Evolutionary conservation across 2,329 filamentous ascomycete species (phyloP), one percentile per base, ranked within the genome.

Genomic region (Fusarium heterosporum): DNA sequence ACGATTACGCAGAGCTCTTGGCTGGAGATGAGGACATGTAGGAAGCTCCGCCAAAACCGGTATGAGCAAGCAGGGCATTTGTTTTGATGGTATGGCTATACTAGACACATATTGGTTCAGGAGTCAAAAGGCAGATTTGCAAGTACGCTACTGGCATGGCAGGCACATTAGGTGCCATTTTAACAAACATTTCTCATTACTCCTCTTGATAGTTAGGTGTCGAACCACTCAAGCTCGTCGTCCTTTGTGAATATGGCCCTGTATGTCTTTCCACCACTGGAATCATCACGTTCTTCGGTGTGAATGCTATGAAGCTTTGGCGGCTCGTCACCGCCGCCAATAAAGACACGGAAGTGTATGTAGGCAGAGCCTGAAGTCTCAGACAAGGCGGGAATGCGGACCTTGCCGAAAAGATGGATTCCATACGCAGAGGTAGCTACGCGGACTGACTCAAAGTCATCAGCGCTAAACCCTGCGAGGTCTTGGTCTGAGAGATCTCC

Each of bases 291-390:
- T 81, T 97, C 97, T 66, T 97, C 81, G 4, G 93, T 94, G 87
- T 97, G 97, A 32, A 95, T 93, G 76, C 97, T 93, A 66, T 95
- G 88, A 84, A 93, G 84, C 86, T 97, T 93, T 32, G 94, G 91
- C 76, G 65, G 59, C 14, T 93, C 91, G 64, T 97, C 85, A 10
- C 92, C 90, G 9, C 97, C 88, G 78, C 97, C 93, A 61, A 97
- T 88, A 75, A 89, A 96, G 51, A 97, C 91, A 80, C 97, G 94
- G 69, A 97, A 86, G 78, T 97, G 97, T 7, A 91, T 88, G 57
- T 97, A 85, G 0, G 90, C 79, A 61, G 90, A 89, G 66, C 89
- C 89, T 50, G 82, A 81, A 32, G 60, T 29, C 48, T 82, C 80
- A 36, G 84, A 78, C 36, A 72, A 30, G 39, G 63, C 69, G 34